A percentile compares a stretch with the other conserved stretches of the same genome.
Evolutionary conservation across 1,284 basidiomycete genomes (phyloP).

Genomic region (Prillingera fragicola): DNA sequence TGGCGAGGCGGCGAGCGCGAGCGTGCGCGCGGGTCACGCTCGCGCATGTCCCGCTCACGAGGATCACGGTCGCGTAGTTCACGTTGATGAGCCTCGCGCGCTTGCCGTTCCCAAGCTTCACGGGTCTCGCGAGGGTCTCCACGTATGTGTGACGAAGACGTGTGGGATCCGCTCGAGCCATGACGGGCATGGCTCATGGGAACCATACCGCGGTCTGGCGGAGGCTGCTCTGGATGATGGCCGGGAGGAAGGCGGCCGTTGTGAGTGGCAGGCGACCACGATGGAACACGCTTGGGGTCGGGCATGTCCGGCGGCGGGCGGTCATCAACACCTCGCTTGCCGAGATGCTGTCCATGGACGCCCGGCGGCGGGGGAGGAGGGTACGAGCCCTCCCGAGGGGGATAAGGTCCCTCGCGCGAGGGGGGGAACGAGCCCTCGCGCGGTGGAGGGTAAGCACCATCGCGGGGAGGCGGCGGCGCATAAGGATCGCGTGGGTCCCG

Average conservation of each 20-base stretch:
- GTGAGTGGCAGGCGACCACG: slow-evolving; percentile 13
- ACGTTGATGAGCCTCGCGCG: not conserved
- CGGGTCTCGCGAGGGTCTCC: slow-evolving; percentile 2
- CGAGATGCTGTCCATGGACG: slow-evolving; percentile 6
- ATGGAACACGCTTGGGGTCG: slow-evolving; percentile 11
- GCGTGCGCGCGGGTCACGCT: not conserved
- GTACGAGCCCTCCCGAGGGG: not conserved
- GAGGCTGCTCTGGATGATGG: no score
- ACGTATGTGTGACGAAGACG: not conserved
- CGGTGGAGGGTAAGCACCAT: not conserved
- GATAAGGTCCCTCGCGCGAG: no score
- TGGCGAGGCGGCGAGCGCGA: slow-evolving; percentile 7
- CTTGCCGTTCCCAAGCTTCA: not conserved
- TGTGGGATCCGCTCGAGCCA: slow-evolving; percentile 2
- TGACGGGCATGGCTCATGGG: slow-evolving; percentile 4
- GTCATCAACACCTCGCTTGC: slow-evolving; percentile 12
- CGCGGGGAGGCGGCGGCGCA: slow-evolving; percentile 4
- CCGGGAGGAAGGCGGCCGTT: not conserved
- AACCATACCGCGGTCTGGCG: not conserved
- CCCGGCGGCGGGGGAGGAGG: not conserved
- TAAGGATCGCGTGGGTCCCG: slow-evolving; percentile 8
- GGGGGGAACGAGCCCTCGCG: not conserved
- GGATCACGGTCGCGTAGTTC: not conserved
- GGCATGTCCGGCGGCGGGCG: slow-evolving; percentile 4
- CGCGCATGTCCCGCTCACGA: not conserved